These are phyloP conservation scores for Sphaerulina musiva DNA, from an alignment of 2,329 filamentous ascomycete genomes.

Conservation along the genomic window DNA sequence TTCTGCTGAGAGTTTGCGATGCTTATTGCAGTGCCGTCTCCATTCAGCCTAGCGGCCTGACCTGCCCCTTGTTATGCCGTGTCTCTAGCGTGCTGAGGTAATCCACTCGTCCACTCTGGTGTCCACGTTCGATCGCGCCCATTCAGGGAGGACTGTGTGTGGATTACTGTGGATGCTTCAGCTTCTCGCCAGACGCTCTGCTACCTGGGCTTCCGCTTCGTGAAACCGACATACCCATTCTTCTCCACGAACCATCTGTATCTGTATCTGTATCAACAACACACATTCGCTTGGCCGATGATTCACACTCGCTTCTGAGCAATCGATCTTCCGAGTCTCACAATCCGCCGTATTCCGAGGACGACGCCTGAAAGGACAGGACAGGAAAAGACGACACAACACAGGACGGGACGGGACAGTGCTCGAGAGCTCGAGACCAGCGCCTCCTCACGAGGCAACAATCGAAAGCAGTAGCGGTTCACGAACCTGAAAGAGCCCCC, in stretches of 20 bases:
- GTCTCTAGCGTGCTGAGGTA: background rate
- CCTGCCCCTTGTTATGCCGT: background rate
- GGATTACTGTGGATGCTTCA: background rate
- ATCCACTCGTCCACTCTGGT: background rate
- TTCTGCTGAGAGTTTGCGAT: background rate
- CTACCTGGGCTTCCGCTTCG: background rate
- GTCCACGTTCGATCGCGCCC: background rate
- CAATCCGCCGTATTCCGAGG: background rate
- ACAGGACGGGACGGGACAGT: too few species aligned
- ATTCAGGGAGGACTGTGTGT: background rate
- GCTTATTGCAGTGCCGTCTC: background rate
- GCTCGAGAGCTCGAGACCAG: background rate
- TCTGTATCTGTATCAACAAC: background rate
- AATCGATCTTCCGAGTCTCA: background rate
- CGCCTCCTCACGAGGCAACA: constrained; percentile 3
- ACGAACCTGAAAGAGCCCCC: constrained; percentile 15
- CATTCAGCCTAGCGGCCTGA: background rate
- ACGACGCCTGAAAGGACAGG: background rate
- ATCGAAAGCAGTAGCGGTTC: constrained; percentile 1
- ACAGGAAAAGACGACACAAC: too few species aligned
- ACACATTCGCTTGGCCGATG: constrained; percentile 11
- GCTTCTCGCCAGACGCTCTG: background rate
- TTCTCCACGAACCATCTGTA: background rate
- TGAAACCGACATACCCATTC: background rate
- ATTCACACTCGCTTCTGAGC: constrained; percentile 11